A percentile compares a stretch with the other conserved stretches of the same genome.
Conservation (phyloP, 2,329 filamentous ascomycete genomes). For the Chaetothyriales sp. region DNA sequence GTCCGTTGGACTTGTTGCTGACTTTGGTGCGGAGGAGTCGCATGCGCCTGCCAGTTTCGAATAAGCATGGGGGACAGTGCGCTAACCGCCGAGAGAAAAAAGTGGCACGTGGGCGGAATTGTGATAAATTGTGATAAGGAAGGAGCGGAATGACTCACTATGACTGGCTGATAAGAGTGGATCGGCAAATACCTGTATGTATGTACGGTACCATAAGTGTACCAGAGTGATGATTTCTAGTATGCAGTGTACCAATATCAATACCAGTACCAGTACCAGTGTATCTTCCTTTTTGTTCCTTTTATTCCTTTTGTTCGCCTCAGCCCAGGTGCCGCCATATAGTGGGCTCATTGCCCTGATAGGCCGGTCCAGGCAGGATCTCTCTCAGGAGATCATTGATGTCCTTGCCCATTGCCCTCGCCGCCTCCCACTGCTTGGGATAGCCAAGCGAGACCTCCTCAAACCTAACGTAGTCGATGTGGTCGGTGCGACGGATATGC, state of each 20-base stretch:
- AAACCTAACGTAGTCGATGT: constrained; percentile 16
- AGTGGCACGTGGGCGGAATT: no score
- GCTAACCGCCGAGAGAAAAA: no score
- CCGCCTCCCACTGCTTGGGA: constrained; percentile 16
- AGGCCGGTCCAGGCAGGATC: constrained; percentile 11
- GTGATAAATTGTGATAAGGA: not conserved
- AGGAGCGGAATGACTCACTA: not conserved
- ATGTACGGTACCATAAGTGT: no score
- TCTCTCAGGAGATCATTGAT: constrained; percentile 15
- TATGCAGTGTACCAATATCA: no score
- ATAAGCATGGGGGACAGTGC: no score
- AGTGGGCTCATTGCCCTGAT: constrained; percentile 10
- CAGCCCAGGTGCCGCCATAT: constrained; percentile 8
- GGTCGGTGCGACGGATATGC: constrained; percentile 16
- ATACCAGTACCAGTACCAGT: no score
- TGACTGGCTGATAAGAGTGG: no score
- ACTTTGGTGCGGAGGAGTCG: not conserved
- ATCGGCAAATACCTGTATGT: no score
- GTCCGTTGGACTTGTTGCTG: not conserved
- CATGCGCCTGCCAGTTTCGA: no score
- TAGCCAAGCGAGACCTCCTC: constrained; percentile 17
- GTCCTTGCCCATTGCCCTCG: constrained; percentile 10
- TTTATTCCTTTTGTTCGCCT: not conserved
- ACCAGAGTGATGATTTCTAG: no score
- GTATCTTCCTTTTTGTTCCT: no score